Conservation (phyloP, 2,329 filamentous ascomycete genomes). For the Fusarium sp. region DNA sequence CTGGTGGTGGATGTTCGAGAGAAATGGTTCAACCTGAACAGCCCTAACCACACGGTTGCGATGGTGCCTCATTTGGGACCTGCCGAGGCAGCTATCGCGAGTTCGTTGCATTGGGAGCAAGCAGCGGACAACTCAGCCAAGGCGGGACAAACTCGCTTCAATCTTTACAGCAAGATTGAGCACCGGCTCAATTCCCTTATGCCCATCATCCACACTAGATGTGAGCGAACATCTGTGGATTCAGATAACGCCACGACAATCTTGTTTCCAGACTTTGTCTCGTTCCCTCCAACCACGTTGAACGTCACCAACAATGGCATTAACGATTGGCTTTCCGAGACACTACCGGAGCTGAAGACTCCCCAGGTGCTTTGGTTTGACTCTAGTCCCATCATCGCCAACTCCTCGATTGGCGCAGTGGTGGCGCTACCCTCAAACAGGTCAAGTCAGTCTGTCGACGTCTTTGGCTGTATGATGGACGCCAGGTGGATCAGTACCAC, state of each 20-base stretch:
- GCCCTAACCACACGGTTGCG: constrained; percentile 37
- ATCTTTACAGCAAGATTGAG: constrained; percentile 29
- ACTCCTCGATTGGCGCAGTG: constrained; percentile 27
- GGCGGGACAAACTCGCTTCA: constrained; percentile 28
- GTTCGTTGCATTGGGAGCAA: constrained; percentile 39
- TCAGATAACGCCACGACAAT: background rate
- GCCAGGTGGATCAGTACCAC: constrained; percentile 35
- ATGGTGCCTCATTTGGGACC: constrained; percentile 40
- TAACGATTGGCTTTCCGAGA: constrained; percentile 19
- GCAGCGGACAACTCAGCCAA: constrained; percentile 31
- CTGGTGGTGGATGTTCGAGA: constrained; percentile 36
- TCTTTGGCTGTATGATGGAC: constrained; percentile 43
- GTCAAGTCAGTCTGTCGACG: constrained; percentile 16
- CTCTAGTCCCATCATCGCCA: constrained; percentile 24
- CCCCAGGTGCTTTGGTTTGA: constrained; percentile 41
- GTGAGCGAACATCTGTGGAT: constrained; percentile 31
- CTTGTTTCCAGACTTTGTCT: constrained; percentile 32
- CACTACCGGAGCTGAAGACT: background rate
- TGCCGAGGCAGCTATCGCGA: constrained; percentile 35
- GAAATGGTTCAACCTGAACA: constrained; percentile 31
- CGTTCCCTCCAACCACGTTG: constrained; percentile 21
- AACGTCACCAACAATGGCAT: constrained; percentile 23
- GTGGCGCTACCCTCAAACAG: constrained; percentile 25
- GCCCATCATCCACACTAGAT: constrained; percentile 36
- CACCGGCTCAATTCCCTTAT: constrained; percentile 31